These are phyloP conservation scores for Sordaria brevicollis DNA, from an alignment of 495 filamentous ascomycete species.

Conservation along the genomic window DNA sequence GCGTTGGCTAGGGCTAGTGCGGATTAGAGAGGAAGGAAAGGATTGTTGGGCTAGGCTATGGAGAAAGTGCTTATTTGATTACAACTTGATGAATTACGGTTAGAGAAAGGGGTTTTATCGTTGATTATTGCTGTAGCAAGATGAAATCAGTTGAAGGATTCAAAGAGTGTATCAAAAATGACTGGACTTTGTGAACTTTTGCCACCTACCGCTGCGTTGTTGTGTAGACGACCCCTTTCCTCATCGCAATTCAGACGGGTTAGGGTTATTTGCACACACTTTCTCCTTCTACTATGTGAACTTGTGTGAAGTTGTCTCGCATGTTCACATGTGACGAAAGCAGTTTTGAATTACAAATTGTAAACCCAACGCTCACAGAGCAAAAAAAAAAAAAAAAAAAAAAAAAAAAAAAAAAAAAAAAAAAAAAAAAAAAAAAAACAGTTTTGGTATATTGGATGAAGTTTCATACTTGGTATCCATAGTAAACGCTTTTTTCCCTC, in stretches of 20 bases:
- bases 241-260: not conserved
- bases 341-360: too few relatives aligned
- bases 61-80: not conserved
- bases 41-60: not conserved
- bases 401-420: too few relatives aligned
- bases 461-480: not conserved
- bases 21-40: constrained; percentile 31
- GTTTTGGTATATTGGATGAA: not conserved
- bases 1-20: constrained; percentile 65
- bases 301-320: not conserved
- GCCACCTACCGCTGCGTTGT: not conserved
- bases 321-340: not conserved
- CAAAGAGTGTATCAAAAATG: not conserved
- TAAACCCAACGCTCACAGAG: not conserved
- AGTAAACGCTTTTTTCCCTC: not conserved
- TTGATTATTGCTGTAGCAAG: not conserved
- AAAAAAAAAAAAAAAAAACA: too few relatives aligned
- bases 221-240: not conserved
- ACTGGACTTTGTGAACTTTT: too few relatives aligned
- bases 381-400: too few relatives aligned
- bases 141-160: not conserved
- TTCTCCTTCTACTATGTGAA: too few relatives aligned
- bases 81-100: not conserved
- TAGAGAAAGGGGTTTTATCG: not conserved
- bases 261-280: not conserved